These are phyloP conservation scores for Nemophila menziesii DNA, from an alignment of 257 asterid genomes.

Conservation along the genomic window DNA sequence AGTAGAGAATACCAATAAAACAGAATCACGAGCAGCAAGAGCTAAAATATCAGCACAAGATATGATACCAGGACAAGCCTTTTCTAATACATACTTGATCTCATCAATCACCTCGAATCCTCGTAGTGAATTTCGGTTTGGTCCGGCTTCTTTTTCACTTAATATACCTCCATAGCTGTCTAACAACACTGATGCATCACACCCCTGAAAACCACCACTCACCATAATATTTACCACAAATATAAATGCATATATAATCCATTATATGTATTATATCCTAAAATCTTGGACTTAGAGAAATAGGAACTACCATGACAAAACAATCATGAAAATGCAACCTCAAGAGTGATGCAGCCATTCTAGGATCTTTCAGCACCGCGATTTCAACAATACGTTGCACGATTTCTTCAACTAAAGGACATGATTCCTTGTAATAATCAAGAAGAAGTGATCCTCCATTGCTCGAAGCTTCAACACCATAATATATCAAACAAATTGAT, in stretches of 20 bases:
- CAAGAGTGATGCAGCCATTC: slow-evolving; percentile 26
- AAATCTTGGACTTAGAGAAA: not conserved
- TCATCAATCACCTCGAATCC: slow-evolving; percentile 30
- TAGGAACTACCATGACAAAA: slow-evolving; percentile 19
- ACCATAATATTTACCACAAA: not conserved
- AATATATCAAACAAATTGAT: not conserved
- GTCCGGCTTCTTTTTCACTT: slow-evolving; percentile 27
- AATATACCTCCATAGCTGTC: slow-evolving; percentile 13
- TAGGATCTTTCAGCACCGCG: slow-evolving; percentile 22
- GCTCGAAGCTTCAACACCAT: slow-evolving; percentile 3
- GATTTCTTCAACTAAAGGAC: slow-evolving; percentile 14
- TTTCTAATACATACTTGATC: slow-evolving; percentile 18
- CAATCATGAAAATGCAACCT: slow-evolving; percentile 28
- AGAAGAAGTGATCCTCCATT: slow-evolving; percentile 8
- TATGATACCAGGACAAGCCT: slow-evolving; percentile 18
- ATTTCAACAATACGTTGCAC: slow-evolving; percentile 18
- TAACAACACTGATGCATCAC: slow-evolving; percentile 23
- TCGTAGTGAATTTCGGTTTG: slow-evolving; percentile 17
- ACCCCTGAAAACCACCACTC: slow-evolving; percentile 11
- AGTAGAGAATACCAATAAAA: slow-evolving; percentile 16
- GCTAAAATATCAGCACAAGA: slow-evolving; percentile 30
- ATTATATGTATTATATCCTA: not conserved
- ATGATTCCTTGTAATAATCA: slow-evolving; percentile 14
- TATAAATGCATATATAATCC: not conserved
- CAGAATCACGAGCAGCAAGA: slow-evolving; percentile 24